Percentiles rank a stretch among this genome's conserved stretches.
These are phyloP conservation scores for Solanum piurae DNA, from an alignment of 257 asterid species.

Conservation along the genomic window DNA sequence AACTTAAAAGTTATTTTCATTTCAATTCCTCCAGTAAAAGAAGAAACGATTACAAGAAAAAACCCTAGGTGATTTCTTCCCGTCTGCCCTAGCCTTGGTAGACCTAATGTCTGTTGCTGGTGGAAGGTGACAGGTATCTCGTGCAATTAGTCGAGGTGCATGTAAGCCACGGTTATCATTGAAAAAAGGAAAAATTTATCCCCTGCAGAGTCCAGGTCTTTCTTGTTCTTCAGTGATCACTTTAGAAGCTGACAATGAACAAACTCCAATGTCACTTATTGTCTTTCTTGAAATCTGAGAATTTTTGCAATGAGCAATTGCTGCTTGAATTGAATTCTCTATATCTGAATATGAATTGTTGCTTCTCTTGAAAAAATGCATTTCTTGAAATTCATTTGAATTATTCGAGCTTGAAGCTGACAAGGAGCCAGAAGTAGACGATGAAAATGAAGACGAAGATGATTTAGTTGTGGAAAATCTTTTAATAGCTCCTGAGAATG, in stretches of 20 bases:
- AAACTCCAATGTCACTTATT: constrained; percentile 22
- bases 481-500: constrained; percentile 71
- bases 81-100: not conserved
- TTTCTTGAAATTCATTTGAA: constrained; percentile 22
- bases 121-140: not conserved
- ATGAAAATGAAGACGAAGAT: constrained; percentile 20
- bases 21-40: not conserved
- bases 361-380: constrained; percentile 31
- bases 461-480: constrained; percentile 35
- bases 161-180: not conserved
- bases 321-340: constrained; percentile 81
- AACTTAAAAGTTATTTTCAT: not conserved
- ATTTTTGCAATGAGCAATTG: constrained; percentile 86
- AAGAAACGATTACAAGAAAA: not conserved
- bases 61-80: not conserved
- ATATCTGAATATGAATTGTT: constrained; percentile 33
- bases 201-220: constrained; percentile 35
- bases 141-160: not conserved
- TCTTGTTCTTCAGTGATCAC: constrained; percentile 28
- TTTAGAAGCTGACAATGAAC: constrained; percentile 29
- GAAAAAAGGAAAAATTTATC: constrained; percentile 3
- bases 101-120: not conserved
- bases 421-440: constrained; percentile 5
- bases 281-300: constrained; percentile 45
- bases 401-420: constrained; percentile 24